Conservation (phyloP, 495 filamentous ascomycete genomes). For the Trichoderma gamsii region DNA sequence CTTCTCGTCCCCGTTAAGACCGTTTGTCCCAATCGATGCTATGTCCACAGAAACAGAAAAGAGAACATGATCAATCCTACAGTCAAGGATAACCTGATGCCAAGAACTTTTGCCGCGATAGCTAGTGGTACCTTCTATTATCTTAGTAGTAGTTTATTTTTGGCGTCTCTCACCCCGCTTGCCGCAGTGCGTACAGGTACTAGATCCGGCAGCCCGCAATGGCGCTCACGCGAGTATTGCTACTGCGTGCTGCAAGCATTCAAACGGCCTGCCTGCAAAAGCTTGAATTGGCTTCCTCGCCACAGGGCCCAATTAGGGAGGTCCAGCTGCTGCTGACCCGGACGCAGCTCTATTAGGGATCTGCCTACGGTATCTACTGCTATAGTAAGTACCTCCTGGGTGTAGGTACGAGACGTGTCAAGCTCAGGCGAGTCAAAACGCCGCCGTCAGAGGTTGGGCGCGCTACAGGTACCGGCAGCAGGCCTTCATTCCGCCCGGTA, state of each 20-base stretch:
- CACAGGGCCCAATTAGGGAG: conserved; percentile 6
- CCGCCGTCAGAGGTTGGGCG: background rate
- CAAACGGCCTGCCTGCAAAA: too few species aligned
- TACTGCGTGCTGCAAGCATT: too few species aligned
- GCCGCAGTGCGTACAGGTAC: background rate
- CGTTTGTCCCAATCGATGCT: background rate
- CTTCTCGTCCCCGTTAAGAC: too few species aligned
- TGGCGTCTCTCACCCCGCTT: conserved; percentile 3
- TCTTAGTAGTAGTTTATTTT: conserved; percentile 3
- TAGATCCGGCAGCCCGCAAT: too few species aligned
- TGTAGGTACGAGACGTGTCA: background rate
- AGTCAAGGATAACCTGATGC: background rate
- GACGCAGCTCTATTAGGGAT: background rate
- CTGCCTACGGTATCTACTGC: too few species aligned
- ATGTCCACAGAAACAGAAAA: background rate
- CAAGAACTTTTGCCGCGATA: conserved; percentile 4
- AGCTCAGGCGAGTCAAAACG: background rate
- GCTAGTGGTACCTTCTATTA: background rate
- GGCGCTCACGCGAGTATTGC: too few species aligned
- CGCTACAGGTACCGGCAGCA: background rate
- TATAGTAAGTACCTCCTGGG: too few species aligned
- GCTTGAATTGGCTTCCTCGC: background rate
- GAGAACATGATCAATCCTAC: background rate
- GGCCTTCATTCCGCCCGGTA: background rate
- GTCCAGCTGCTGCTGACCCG: conserved; percentile 5